phyloP scores from a whole-genome alignment of 768 basidiomycete genomes.

The Boletus sp. region DNA sequence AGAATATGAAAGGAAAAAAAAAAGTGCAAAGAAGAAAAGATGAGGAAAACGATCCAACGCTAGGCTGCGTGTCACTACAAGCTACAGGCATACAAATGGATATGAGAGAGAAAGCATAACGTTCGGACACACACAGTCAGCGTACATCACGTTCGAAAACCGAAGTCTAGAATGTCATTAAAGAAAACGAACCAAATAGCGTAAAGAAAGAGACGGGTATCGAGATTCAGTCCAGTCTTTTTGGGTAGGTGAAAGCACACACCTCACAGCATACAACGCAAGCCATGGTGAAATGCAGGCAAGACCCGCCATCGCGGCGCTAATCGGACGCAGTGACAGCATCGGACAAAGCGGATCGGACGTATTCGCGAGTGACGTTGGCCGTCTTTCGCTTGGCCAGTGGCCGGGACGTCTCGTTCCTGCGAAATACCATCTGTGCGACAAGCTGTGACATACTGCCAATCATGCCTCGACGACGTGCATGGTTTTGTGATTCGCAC shows the following conservation, averaged over 20 bases:
- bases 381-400: conserved; percentile 36
- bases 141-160: conserved; percentile 25
- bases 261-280: conserved; percentile 24
- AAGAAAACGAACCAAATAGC: conserved; percentile 4
- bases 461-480: conserved; percentile 24
- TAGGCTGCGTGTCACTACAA: conserved; percentile 14
- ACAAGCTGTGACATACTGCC: conserved; percentile 42
- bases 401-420: conserved; percentile 38
- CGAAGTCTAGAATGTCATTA: conserved; percentile 16
- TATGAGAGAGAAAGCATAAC: conserved; percentile 18
- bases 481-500: conserved; percentile 13
- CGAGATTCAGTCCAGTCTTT: conserved; percentile 25
- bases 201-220: conserved; percentile 7
- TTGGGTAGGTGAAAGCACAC: conserved; percentile 10
- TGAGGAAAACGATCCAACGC: neutral
- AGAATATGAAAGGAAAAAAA: neutral
- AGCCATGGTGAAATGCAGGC: conserved; percentile 10
- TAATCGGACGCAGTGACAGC: conserved; percentile 17
- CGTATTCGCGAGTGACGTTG: conserved; percentile 19
- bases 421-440: conserved; percentile 47
- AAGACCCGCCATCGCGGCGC: neutral
- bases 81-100: conserved; percentile 31
- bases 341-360: conserved; percentile 31
- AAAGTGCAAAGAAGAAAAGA: conserved; percentile 6
- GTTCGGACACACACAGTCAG: conserved; percentile 22